Conservation (phyloP, 148 eudicot species). For the Gaultheria prostrata region DNA sequence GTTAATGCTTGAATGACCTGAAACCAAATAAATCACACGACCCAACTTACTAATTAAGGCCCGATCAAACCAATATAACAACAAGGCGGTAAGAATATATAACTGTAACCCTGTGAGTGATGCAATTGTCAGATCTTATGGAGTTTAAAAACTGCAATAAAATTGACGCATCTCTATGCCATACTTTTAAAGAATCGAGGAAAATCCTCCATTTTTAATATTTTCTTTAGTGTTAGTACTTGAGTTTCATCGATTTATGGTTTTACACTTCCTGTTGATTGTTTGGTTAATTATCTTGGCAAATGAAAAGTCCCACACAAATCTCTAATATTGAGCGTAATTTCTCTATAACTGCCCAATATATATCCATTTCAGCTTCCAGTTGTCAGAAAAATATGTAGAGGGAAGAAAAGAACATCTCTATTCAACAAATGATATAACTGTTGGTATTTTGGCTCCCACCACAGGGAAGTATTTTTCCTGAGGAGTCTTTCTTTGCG, state of each 20-base stretch:
- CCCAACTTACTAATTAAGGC: background rate
- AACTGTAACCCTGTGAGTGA: background rate
- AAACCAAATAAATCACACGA: background rate
- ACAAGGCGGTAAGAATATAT: no score
- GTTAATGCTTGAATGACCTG: background rate
- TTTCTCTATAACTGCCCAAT: background rate
- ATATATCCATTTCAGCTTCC: constrained; percentile 13
- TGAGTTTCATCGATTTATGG: no score
- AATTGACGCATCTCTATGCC: background rate
- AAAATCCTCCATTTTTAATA: no score
- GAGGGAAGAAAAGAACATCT: background rate
- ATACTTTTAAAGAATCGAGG: background rate
- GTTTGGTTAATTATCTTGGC: background rate
- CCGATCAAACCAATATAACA: no score
- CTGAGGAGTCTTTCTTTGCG: no score
- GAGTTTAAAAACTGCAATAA: background rate
- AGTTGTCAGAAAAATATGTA: background rate
- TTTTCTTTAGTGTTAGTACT: background rate
- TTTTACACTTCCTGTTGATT: background rate
- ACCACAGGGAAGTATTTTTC: no score
- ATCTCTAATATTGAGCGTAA: background rate
- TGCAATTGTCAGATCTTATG: background rate
- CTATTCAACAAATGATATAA: background rate
- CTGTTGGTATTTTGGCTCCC: no score
- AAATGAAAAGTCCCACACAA: background rate